Evolutionary conservation across 2,329 filamentous ascomycete genomes (phyloP), one percentile per base, ranked within the genome.

Genomic region (Periconia macrospinosa): DNA sequence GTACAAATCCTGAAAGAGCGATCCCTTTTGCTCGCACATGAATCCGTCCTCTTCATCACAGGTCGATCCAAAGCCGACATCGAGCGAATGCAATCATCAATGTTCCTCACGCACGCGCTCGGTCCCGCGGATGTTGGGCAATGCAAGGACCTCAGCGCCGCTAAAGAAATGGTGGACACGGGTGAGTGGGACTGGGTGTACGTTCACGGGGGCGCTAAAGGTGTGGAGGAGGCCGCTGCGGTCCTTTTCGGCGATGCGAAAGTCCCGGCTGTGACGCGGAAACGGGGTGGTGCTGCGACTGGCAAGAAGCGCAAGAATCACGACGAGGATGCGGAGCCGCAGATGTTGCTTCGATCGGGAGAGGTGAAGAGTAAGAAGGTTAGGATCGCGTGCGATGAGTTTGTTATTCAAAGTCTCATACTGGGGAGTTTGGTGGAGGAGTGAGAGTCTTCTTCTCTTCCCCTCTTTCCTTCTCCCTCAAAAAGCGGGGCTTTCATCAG

Each of bases 341-440:
- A 69, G 10, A 65, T 55, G 14, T 56, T 68, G 3, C 20, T 72
- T 37, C 46, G 65, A 47, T 56, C 63, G 59, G 71, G 73, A 18
- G 63, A 70, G 27, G 68, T 76, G 15, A 66, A 75, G 42, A 76
- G 80, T 13, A 79, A 81, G 62, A 82, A 75, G 55, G 79, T 92
- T 37, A 83, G 82, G 57, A 82, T 94, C 43, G 83, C 96, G 49
- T 88, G 87, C 52, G 88, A 95, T 70, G 93, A 97, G 74, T 86
- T 93, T 68, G 86, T 97, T 19, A 87, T 96, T 51, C 93, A 99
- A 79, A 97, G 92, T 72, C 78, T 97, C 54, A 97, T 99, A 58
- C 72, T 96, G 47, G 93, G 92, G 1, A 84, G 86, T 56, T 75
- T 97, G 61, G 83, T 92, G 49, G 87, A 90, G 57, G 83, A 85